phyloP scores from a whole-genome alignment of 768 basidiomycete species.

The Tephrocybe sp. region DNA sequence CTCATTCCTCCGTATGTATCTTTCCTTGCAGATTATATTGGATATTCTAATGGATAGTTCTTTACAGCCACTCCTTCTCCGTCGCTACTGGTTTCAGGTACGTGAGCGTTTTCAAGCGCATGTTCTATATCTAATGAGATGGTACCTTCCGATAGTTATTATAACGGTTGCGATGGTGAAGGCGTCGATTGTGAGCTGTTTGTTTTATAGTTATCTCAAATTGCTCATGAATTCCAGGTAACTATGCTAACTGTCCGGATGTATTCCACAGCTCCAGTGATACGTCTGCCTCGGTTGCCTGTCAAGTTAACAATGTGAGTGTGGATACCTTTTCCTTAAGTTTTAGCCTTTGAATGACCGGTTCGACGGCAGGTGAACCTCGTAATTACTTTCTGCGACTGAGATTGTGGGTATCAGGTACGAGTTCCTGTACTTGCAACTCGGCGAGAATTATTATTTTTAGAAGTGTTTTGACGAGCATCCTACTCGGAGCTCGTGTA shows the following conservation, averaged over 20 bases:
- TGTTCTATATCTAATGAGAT: not conserved
- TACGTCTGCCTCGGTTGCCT: constrained; percentile 34
- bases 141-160: constrained; percentile 29
- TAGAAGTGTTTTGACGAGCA: too few species aligned
- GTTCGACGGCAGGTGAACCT: constrained; percentile 1
- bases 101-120: not conserved
- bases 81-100: constrained; percentile 41
- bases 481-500: too few species aligned
- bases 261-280: constrained; percentile 37
- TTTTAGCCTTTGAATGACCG: not conserved
- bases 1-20: constrained; percentile 30
- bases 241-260: constrained; percentile 29
- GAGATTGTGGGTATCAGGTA: too few species aligned
- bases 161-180: constrained; percentile 39
- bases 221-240: constrained; percentile 26
- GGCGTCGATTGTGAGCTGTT: constrained; percentile 41
- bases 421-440: too few species aligned
- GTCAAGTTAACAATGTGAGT: constrained; percentile 15
- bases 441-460: too few species aligned
- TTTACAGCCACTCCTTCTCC: constrained; percentile 35
- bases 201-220: not conserved
- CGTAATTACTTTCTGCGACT: not conserved
- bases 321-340: not conserved
- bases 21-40: not conserved
- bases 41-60: constrained; percentile 2